A percentile compares a stretch with the other conserved stretches of the same genome.
phyloP scores from a whole-genome alignment of 805 yeast species.

The Deakozyma indianensis region DNA sequence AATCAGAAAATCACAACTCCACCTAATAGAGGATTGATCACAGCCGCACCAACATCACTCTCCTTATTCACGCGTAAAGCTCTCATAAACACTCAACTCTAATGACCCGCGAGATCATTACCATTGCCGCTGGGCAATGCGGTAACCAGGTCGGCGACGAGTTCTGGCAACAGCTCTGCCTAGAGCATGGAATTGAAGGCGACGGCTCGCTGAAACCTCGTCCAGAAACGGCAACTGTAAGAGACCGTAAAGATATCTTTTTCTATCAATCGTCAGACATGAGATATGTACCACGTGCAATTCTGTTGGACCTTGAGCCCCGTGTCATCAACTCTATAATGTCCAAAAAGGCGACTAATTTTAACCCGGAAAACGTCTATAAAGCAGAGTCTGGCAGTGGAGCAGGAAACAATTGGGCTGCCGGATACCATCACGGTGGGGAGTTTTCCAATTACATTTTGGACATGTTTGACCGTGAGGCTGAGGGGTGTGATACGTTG shows the following conservation, averaged over 20 bases:
- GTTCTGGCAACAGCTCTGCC: slow-evolving; percentile 81
- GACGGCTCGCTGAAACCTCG: slow-evolving; percentile 39
- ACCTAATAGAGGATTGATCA: no score
- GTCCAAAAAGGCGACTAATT: slow-evolving; percentile 15
- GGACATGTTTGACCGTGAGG: slow-evolving; percentile 76
- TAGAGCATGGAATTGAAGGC: slow-evolving; percentile 69
- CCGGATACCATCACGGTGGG: slow-evolving; percentile 69
- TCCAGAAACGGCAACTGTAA: slow-evolving; percentile 2
- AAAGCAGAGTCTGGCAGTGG: slow-evolving; percentile 74
- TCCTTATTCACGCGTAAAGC: no score
- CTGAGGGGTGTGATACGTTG: slow-evolving; percentile 77
- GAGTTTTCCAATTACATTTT: slow-evolving; percentile 44
- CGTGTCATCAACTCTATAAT: slow-evolving; percentile 58
- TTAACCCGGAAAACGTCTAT: slow-evolving; percentile 73
- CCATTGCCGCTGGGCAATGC: slow-evolving; percentile 59
- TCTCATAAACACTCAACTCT: no score
- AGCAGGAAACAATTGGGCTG: slow-evolving; percentile 94
- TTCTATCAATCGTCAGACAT: slow-evolving; percentile 63
- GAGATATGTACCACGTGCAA: slow-evolving; percentile 77
- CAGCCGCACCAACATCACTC: no score
- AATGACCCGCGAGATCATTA: slow-evolving; percentile 22
- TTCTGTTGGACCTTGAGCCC: slow-evolving; percentile 82
- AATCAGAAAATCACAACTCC: no score
- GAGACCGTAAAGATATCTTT: slow-evolving; percentile 71
- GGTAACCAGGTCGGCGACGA: slow-evolving; percentile 91